Evolutionary conservation across 2,329 filamentous ascomycete species (phyloP), one percentile per base, ranked within the genome.

Genomic region (Albifimbria verrucaria): DNA sequence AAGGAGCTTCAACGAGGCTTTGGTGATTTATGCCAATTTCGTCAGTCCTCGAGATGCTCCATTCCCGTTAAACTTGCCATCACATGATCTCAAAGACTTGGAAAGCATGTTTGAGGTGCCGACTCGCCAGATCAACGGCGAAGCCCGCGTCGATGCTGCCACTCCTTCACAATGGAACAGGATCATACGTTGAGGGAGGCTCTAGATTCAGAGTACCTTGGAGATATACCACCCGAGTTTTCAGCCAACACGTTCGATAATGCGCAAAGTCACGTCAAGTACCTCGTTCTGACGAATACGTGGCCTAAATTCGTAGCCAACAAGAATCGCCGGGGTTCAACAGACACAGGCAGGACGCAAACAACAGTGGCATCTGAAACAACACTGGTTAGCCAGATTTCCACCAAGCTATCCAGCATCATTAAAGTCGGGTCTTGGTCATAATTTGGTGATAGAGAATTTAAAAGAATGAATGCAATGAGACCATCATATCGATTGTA

Each of bases 231-330:
- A 0, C 65, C 68, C 0, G 67, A 55, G 0, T 88, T 87, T 52
- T 69, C 75, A 45, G 65, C 70, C 4, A 62, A 62, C 0, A 74
- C 87, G 2, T 88, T 88, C 59, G 82, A 87, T 58, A 73, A 70
- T 3, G 81, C 83, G 0, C 77, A 85, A 60, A 67, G 68, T 17
- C 79, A 77, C 58, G 80, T 88, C 68, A 87, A 86, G 66, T 85
- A 87, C 54, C 74, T 88, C 7, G 84, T 88, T 3, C 70, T 87
- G 54, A 86, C 83, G 15, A 88, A 88, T 62, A 88, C 86, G 0
- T 88, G 86, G 85, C 78, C 79, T 24, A 81, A 80, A 61, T 84
- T 79, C 59, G 73, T 81, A 36, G 69, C 65, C 44, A 70, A 76
- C 23, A 56, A 18, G 22, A 23, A 47, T 12, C 44, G 44, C 15